phyloP scores from a whole-genome alignment of 352 stramenopile genomes.

The Phytophthora pluvialis region DNA sequence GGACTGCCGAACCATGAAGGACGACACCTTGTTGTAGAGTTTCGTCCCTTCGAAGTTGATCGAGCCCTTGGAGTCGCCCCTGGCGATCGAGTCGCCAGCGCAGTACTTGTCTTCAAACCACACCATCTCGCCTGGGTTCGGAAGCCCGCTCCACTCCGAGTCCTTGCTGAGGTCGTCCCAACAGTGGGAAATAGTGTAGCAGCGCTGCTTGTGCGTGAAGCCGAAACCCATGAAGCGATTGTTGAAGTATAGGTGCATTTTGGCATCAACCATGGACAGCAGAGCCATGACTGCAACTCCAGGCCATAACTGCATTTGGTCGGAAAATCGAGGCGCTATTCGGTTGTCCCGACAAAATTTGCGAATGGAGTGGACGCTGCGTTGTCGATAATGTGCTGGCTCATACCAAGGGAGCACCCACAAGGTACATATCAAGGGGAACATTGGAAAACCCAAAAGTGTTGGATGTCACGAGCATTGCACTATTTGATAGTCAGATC shows the following conservation, averaged over 20 bases:
- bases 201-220: constrained; percentile 9
- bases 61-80: background rate
- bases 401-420: constrained; percentile 1
- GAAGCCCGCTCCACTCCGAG: background rate
- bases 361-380: background rate
- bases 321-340: background rate
- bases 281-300: background rate
- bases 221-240: background rate
- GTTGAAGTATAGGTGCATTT: constrained; percentile 10
- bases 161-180: constrained; percentile 14
- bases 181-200: constrained; percentile 13
- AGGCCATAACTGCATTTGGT: background rate
- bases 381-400: background rate
- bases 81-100: background rate
- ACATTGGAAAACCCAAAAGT: background rate
- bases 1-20: background rate
- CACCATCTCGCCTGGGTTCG: background rate
- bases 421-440: background rate
- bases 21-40: no score
- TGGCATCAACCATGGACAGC: background rate
- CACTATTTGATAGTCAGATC: background rate
- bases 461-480: background rate
- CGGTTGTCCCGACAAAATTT: background rate
- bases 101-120: constrained; percentile 7
- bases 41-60: no score